These are phyloP conservation scores for Monilinia polystroma DNA, from an alignment of 2,329 filamentous ascomycete genomes.

Conservation along the genomic window DNA sequence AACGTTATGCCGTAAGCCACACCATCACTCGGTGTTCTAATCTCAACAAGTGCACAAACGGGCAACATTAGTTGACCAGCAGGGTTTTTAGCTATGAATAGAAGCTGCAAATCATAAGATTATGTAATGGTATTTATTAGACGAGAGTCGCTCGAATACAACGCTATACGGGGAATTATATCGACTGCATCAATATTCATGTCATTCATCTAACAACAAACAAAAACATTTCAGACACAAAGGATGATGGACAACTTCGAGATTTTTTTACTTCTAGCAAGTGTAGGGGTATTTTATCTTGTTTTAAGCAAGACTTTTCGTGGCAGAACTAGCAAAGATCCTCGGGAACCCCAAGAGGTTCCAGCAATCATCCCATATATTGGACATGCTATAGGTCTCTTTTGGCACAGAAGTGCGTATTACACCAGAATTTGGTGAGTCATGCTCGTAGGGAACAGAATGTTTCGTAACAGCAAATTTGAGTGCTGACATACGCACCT, in stretches of 20 bases:
- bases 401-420: constrained; percentile 14
- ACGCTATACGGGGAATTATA: neutral
- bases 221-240: neutral
- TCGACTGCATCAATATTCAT: neutral
- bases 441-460: neutral
- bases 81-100: neutral
- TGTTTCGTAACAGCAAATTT: neutral
- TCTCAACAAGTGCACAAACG: neutral
- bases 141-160: neutral
- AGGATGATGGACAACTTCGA: neutral
- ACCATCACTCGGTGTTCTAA: neutral
- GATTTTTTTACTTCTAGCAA: neutral
- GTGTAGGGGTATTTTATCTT: neutral
- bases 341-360: neutral
- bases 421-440: constrained; percentile 11
- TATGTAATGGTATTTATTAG: neutral
- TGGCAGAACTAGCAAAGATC: neutral
- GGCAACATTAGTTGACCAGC: neutral
- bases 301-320: neutral
- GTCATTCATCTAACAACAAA: neutral
- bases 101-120: neutral
- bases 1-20: neutral
- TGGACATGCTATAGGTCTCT: constrained; percentile 10
- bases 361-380: constrained; percentile 10
- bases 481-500: neutral